These are phyloP conservation scores for Solanum sitiens DNA, from an alignment of 257 asterid species.

Conservation along the genomic window DNA sequence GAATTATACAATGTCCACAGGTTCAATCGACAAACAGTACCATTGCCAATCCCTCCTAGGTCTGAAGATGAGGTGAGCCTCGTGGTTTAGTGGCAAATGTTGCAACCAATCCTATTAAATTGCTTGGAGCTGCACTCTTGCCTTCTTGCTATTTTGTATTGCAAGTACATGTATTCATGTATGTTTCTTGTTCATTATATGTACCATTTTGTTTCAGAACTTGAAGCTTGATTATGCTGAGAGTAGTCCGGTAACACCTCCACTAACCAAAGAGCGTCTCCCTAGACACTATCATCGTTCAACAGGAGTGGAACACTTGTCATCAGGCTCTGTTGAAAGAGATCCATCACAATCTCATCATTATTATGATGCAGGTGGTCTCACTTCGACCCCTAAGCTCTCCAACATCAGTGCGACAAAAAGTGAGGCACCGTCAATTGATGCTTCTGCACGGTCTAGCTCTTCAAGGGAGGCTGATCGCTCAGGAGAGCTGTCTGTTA, in stretches of 20 bases:
- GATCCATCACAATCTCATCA: constrained; percentile 20
- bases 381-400: constrained; percentile 65
- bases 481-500: constrained; percentile 82
- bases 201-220: constrained; percentile 29
- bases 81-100: not conserved
- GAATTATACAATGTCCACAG: constrained; percentile 83
- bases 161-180: not conserved
- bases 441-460: constrained; percentile 72
- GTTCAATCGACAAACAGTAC: constrained; percentile 46
- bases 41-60: constrained; percentile 49
- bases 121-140: not conserved
- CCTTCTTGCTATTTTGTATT: not conserved
- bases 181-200: not conserved
- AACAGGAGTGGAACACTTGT: constrained; percentile 30
- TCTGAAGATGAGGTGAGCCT: constrained; percentile 70
- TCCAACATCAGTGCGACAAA: constrained; percentile 67
- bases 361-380: constrained; percentile 40
- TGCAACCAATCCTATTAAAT: not conserved
- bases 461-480: constrained; percentile 68
- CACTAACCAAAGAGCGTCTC: constrained; percentile 45
- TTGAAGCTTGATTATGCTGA: constrained; percentile 50
- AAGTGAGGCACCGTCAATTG: constrained; percentile 62
- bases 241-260: constrained; percentile 74
- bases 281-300: constrained; percentile 39
- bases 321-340: constrained; percentile 45